Evolutionary conservation across 257 asterid species (phyloP).

Genomic region (Scutellaria galericulata): DNA sequence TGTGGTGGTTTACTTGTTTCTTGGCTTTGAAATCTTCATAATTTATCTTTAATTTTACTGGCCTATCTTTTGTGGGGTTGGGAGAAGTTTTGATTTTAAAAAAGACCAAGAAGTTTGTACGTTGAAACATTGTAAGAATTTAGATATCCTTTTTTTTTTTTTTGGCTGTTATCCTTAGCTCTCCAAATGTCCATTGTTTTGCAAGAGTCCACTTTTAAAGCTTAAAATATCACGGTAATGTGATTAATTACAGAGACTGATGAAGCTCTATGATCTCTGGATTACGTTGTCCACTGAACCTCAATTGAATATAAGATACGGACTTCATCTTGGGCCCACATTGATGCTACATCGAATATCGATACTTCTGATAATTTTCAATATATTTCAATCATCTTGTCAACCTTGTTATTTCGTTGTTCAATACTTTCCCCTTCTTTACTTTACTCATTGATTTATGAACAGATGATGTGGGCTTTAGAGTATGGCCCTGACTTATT

Average conservation of each 20-base stretch:
- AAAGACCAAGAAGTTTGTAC: neutral
- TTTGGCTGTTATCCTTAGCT: too few relatives aligned
- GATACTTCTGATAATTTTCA: too few relatives aligned
- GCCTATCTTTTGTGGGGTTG: too few relatives aligned
- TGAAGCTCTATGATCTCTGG: slow-evolving; percentile 9
- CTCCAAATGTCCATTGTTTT: neutral
- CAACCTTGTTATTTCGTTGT: neutral
- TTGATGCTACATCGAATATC: neutral
- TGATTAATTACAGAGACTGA: neutral
- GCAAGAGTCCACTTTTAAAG: neutral
- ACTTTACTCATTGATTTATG: slow-evolving; percentile 30
- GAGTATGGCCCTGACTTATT: slow-evolving; percentile 85
- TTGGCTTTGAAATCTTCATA: neutral
- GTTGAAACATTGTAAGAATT: neutral
- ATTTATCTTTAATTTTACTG: neutral
- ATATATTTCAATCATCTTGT: neutral
- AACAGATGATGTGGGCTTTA: slow-evolving; percentile 99
- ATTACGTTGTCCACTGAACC: neutral
- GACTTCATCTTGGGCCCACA: too few relatives aligned
- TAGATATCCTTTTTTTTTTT: too few relatives aligned
- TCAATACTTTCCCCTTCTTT: slow-evolving; percentile 14
- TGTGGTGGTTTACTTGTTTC: slow-evolving; percentile 2
- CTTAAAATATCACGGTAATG: neutral
- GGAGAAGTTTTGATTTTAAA: too few relatives aligned
- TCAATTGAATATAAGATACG: neutral